Conservation (phyloP, 495 filamentous ascomycete genomes). For the Penicillium egyptiacum region DNA sequence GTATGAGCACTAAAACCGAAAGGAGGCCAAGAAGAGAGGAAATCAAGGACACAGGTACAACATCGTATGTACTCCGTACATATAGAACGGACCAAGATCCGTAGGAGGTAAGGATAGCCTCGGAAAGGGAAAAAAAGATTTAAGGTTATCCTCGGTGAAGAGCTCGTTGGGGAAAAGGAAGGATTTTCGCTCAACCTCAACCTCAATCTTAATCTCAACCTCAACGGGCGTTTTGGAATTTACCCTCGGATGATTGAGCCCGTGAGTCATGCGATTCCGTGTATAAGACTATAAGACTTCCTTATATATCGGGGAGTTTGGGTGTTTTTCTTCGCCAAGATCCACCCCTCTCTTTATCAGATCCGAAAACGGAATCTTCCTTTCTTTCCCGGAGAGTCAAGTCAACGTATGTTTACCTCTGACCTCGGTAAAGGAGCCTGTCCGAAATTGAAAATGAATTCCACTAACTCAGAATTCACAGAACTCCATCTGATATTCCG, state of each 20-base stretch:
- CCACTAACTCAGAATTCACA: background rate
- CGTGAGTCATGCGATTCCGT: slow-evolving; percentile 6
- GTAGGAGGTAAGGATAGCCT: background rate
- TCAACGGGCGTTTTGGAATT: slow-evolving; percentile 12
- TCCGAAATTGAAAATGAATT: background rate
- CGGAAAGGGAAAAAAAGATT: background rate
- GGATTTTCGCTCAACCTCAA: slow-evolving; percentile 19
- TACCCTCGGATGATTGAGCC: background rate
- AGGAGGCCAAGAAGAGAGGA: no score
- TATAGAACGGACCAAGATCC: background rate
- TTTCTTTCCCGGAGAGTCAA: slow-evolving; percentile 9
- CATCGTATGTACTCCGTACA: no score
- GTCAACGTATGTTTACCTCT: background rate
- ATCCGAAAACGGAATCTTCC: slow-evolving; percentile 27
- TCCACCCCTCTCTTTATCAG: slow-evolving; percentile 19
- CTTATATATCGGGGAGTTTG: background rate
- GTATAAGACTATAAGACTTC: background rate
- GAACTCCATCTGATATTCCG: background rate
- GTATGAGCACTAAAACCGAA: no score
- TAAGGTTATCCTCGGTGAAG: slow-evolving; percentile 29
- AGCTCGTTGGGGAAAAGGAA: slow-evolving; percentile 13
- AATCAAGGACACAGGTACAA: no score
- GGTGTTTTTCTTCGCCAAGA: slow-evolving; percentile 14
- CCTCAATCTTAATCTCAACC: slow-evolving; percentile 15
- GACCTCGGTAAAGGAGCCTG: slow-evolving; percentile 7